Base-by-base conservation (phyloP, 257 asterid genomes). In the Lantana camara region DNA sequence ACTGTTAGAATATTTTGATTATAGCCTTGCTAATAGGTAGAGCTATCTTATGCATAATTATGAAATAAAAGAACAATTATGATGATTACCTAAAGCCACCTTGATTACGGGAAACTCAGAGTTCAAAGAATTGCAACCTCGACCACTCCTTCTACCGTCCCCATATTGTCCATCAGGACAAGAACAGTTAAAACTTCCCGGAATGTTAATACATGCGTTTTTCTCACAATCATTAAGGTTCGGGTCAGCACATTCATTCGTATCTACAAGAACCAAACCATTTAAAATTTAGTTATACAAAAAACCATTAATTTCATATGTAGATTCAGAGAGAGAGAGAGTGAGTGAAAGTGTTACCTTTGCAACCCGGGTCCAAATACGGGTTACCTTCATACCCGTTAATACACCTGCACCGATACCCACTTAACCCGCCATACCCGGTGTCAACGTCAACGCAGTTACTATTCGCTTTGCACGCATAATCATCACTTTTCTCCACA, bases 321-420 rank as follows among this genome's bases (percentile, higher is more conserved):
- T n/a, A n/a, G n/a, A n/a, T n/a, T n/a, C n/a, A n/a, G n/a, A n/a
- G n/a, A n/a, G n/a, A n/a, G n/a, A n/a, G n/a, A n/a, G n/a, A n/a
- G n/a, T n/a, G n/a, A n/a, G n/a, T n/a, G 21, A 49, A 2, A 50
- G 22, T 6, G 29, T 22, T 48, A 90, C 97, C 96, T 70, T 66
- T 83, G 80, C 97, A 90, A 22, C 90, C 95, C 0, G 81, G 83
- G 22, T 75, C 74, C 14, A 90, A 65, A 47, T 87, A 90, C 1
- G 97, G 96, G 55, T 85, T 90, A 34, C 93, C 95, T 59, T 82
- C 75, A n/a, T 78, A 88, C 17, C 97, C 93, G 0, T 15, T 1
- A 0, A 54, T 9, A 48, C 96, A 90, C 20, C 62, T 64, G 60
- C 97, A 90, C 0, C 87, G 77, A 64, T 90, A 85, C 9, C 97